Evolutionary conservation across 2,329 filamentous ascomycete species (phyloP), one percentile per base, ranked within the genome.

Genomic region (Fusarium dlaminii): DNA sequence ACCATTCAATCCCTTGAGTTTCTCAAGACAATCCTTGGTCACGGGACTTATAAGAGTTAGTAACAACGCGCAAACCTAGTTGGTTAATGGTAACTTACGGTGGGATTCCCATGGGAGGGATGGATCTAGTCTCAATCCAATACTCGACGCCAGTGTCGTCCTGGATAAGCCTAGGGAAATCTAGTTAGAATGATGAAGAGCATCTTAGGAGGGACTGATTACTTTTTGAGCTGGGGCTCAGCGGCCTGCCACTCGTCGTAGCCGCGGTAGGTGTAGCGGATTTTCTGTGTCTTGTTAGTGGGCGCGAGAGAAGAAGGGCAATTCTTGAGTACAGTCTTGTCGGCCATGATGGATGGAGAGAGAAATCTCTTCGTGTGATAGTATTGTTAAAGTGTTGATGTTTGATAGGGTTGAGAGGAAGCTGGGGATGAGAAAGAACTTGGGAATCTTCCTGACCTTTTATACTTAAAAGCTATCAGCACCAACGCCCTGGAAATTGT

Each of bases 61-160:
- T 10, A 20, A 10, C 6, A n/a, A 2, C 3, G 11, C 2, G 2
- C 0, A 24, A 24, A 4, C 4, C 4, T 29, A 20, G 12, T 20
- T 3, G 2, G 12, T 8, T 5, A 1, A 24, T 14, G 32, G 8
- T 1, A 4, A 55, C 58, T 20, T 22, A 61, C 58, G 58, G 58
- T 8, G 58, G 36, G 2, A 42, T 29, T 10, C 58, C 58, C 8
- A 61, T 55, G 14, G 58, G 58, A 36, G 58, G 58, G 1, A 55
- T 32, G 3, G 58, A 56, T 8, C 36, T 55, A 8, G 58, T 61
- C 20, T 61, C 58, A 15, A 42, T n/a, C 58, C 58, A 61, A 18
- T 2, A 22, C 9, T 61, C 58, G 12, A 18, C n/a, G 1, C 58
- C 58, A 6, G 58, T 55, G 14, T 61, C 58, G 8, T 34, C 29